A percentile compares a stretch with the other conserved stretches of the same genome.
Evolutionary conservation across 345 rosid species (phyloP).

Genomic region (Syzygium aromaticum): DNA sequence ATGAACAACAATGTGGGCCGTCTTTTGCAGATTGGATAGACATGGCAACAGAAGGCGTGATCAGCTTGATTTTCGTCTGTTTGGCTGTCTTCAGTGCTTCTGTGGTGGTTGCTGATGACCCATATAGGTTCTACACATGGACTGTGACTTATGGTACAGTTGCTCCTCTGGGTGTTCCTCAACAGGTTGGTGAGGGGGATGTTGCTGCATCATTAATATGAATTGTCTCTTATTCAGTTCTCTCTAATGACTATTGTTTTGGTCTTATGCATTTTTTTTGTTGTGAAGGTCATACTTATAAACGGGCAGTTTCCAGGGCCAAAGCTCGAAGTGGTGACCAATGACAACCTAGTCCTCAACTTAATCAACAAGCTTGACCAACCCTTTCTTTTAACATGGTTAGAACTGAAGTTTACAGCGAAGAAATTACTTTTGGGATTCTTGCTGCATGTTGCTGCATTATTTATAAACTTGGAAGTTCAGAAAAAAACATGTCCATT

Average conservation of each 20-base stretch:
- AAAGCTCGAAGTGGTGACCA: slow-evolving; percentile 78
- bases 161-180: slow-evolving; percentile 36
- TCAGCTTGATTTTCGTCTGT: not conserved
- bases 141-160: slow-evolving; percentile 19
- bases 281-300: slow-evolving; percentile 72
- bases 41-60: not conserved
- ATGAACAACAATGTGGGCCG: not conserved
- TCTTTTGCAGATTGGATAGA: not conserved
- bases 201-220: not conserved
- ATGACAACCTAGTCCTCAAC: slow-evolving; percentile 74
- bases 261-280: not conserved
- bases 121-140: slow-evolving; percentile 20
- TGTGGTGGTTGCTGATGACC: slow-evolving; percentile 12
- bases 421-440: not conserved
- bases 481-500: not conserved
- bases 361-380: slow-evolving; percentile 84
- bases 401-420: not conserved
- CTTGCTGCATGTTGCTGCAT: not conserved
- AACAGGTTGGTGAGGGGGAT: slow-evolving; percentile 41
- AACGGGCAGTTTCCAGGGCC: slow-evolving; percentile 97
- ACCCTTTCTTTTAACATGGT: slow-evolving; percentile 92
- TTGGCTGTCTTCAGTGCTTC: not conserved
- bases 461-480: not conserved
- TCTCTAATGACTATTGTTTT: not conserved
- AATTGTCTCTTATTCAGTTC: not conserved